phyloP scores from a whole-genome alignment of 2,329 filamentous ascomycete genomes.

The Pseudohalonectria lignicola region DNA sequence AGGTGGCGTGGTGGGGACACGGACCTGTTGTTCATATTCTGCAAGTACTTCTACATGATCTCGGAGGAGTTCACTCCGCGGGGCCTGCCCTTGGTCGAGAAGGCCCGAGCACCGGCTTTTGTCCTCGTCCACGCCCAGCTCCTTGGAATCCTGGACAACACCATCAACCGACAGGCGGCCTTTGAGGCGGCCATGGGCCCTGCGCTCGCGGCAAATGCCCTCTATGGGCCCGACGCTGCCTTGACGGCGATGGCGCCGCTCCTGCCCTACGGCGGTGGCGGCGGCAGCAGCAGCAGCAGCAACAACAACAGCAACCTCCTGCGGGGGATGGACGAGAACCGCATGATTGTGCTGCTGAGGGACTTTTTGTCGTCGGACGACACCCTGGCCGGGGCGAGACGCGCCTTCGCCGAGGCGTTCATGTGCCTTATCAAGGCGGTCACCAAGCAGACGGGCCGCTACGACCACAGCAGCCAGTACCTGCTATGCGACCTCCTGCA shows the following conservation, averaged over 20 bases:
- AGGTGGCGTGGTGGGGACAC: conserved; percentile 83
- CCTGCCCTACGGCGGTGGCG: conserved; percentile 24
- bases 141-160: conserved; percentile 67
- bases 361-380: conserved; percentile 57
- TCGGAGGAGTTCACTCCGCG: conserved; percentile 60
- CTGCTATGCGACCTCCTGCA: conserved; percentile 87
- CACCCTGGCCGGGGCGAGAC: conserved; percentile 33
- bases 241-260: conserved; percentile 52
- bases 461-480: conserved; percentile 75
- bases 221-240: conserved; percentile 51
- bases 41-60: conserved; percentile 77
- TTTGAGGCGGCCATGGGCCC: conserved; percentile 32
- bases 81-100: conserved; percentile 39
- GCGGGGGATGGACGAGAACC: conserved; percentile 79
- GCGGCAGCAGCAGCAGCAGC: conserved; percentile 5
- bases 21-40: conserved; percentile 84
- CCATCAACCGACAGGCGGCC: conserved; percentile 64
- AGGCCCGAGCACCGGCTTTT: conserved; percentile 62
- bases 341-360: conserved; percentile 69
- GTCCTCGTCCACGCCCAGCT: conserved; percentile 75
- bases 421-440: conserved; percentile 62
- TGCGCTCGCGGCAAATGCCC: conserved; percentile 28
- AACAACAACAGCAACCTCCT: conserved; percentile 44
- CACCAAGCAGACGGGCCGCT: conserved; percentile 65
- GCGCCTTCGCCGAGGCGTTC: conserved; percentile 69